phyloP scores from a whole-genome alignment of 2,329 filamentous ascomycete genomes.

The Fusarium sp. region DNA sequence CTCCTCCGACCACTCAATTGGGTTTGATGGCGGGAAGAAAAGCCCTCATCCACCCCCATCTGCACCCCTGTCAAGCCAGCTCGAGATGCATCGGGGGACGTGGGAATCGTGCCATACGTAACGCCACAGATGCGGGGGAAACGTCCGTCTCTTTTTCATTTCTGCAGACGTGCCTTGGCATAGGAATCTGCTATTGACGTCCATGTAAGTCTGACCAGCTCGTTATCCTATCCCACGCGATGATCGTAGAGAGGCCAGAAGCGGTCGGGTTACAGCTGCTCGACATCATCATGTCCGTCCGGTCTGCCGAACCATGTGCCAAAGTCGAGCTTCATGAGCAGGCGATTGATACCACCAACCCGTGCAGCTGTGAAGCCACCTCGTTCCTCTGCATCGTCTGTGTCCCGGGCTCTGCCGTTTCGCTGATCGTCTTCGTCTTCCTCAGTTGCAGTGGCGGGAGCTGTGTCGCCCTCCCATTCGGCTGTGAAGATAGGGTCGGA shows the following conservation, averaged over 20 bases:
- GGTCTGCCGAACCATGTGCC: conserved; percentile 63
- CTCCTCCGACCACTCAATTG: not conserved
- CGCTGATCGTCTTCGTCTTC: conserved; percentile 19
- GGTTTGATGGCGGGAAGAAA: conserved; percentile 1
- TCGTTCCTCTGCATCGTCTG: conserved; percentile 49
- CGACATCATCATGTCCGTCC: conserved; percentile 34
- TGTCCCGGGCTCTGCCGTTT: conserved; percentile 47
- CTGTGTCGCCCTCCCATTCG: conserved; percentile 52
- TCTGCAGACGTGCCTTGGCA: conserved; percentile 30
- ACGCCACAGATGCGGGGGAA: conserved; percentile 38
- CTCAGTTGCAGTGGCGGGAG: conserved; percentile 16
- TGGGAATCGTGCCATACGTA: conserved; percentile 42
- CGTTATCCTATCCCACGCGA: not conserved
- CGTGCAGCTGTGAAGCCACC: conserved; percentile 72
- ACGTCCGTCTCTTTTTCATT: conserved; percentile 6
- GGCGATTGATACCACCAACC: conserved; percentile 80
- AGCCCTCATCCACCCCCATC: conserved; percentile 5
- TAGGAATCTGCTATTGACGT: conserved; percentile 2
- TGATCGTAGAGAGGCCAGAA: conserved; percentile 10
- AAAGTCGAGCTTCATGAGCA: conserved; percentile 91
- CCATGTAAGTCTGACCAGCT: conserved; percentile 9
- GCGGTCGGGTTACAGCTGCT: conserved; percentile 11
- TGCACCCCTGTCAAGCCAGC: conserved; percentile 24
- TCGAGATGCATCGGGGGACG: conserved; percentile 30
- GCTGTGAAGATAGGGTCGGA: conserved; percentile 55